Percentiles rank a stretch among this genome's conserved stretches.
These are phyloP conservation scores for Dactylonectria estremocensis DNA, from an alignment of 2,329 filamentous ascomycete genomes.

Conservation along the genomic window DNA sequence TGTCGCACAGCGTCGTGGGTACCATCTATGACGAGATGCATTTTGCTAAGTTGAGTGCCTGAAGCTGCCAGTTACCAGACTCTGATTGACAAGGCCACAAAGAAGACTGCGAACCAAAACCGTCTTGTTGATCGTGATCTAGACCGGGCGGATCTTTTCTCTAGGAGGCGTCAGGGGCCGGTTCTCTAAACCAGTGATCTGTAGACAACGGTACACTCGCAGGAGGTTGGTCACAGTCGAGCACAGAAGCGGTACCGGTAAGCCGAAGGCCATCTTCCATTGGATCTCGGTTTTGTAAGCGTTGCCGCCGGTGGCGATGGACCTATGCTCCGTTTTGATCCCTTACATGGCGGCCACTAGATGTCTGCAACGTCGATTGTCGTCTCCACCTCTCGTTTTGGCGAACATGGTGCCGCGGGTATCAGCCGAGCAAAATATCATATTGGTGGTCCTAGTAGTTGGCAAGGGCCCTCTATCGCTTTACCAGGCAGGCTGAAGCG, in stretches of 20 bases:
- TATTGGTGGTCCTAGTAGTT: constrained; percentile 17
- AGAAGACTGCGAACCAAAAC: not conserved
- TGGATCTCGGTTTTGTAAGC: constrained; percentile 22
- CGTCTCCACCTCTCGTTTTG: constrained; percentile 20
- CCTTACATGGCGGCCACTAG: constrained; percentile 11
- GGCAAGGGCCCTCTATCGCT: constrained; percentile 1
- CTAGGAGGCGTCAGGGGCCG: constrained; percentile 21
- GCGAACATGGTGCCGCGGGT: not conserved
- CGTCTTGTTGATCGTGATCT: constrained; percentile 7
- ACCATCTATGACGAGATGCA: constrained; percentile 22
- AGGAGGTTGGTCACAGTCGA: constrained; percentile 14
- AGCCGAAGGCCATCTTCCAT: constrained; percentile 10
- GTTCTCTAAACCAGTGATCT: constrained; percentile 13
- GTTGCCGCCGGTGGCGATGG: constrained; percentile 30
- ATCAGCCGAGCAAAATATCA: constrained; percentile 14
- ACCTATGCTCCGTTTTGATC: not conserved
- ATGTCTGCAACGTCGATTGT: constrained; percentile 10
- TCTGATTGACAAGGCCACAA: constrained; percentile 15
- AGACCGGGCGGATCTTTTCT: constrained; percentile 19
- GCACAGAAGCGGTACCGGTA: constrained; percentile 14
- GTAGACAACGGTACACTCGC: constrained; percentile 20
- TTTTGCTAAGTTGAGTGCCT: constrained; percentile 7
- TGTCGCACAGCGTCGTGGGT: constrained; percentile 23
- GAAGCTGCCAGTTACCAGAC: not conserved
- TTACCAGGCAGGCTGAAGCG: not conserved